phyloP scores from a whole-genome alignment of 2,329 filamentous ascomycete species.

The Arthrobotrys sinensis region DNA sequence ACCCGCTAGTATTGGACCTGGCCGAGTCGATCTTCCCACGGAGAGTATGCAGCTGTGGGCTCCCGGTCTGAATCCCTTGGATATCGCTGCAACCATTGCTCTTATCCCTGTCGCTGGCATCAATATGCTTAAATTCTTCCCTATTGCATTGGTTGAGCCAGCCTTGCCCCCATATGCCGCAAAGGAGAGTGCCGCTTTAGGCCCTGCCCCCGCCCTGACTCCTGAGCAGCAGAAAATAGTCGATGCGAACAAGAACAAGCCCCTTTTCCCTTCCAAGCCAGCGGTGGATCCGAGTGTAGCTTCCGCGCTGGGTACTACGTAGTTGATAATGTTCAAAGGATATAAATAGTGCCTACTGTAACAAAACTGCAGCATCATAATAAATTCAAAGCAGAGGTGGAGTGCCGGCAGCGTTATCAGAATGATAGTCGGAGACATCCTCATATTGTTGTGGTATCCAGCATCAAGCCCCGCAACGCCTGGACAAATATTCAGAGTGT shows the following conservation, averaged over 20 bases:
- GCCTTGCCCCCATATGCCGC: conserved; percentile 27
- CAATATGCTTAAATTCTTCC: conserved; percentile 40
- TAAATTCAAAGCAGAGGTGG: no score
- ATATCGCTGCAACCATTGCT: conserved; percentile 22
- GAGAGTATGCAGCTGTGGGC: conserved; percentile 28
- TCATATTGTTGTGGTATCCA: no score
- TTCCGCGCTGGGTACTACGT: conserved; percentile 2
- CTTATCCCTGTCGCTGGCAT: conserved; percentile 37
- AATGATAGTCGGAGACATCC: no score
- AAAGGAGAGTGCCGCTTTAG: conserved; percentile 32
- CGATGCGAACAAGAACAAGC: conserved; percentile 30
- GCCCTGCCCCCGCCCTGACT: conserved; percentile 20
- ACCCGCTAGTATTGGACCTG: conserved; percentile 65
- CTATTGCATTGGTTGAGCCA: conserved; percentile 15
- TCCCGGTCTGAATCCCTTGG: conserved; percentile 23
- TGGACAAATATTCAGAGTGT: no score
- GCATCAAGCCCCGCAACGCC: no score
- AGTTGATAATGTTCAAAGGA: conserved; percentile 10
- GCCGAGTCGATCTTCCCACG: conserved; percentile 27
- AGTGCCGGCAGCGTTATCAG: no score
- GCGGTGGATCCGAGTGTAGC: conserved; percentile 32
- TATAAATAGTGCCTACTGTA: not conserved
- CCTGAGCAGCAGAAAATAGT: conserved; percentile 23
- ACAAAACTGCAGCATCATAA: no score
- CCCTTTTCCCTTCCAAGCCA: conserved; percentile 19